Base-by-base conservation (phyloP, 805 yeast genomes). In the Candida caryicola region DNA sequence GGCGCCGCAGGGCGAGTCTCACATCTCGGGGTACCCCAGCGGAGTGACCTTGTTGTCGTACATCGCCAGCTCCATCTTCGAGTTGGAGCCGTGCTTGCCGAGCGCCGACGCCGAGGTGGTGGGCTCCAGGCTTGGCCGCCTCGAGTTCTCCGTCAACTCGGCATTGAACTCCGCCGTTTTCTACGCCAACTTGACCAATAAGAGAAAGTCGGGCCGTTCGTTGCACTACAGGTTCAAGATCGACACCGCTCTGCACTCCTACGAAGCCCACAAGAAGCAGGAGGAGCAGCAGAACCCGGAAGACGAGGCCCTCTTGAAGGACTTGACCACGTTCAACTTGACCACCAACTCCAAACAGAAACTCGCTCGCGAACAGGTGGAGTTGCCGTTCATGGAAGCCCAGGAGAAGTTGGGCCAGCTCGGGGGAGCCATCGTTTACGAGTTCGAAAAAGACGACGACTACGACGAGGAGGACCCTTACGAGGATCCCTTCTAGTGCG, bases 391-490 rank as follows among this genome's bases (percentile, higher is more conserved):
- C 59, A 66, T 91, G 68, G 85, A 84, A 47, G 98, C 98, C 0
- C 98, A 91, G 54, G 71, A 76, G 40, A 76, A 79, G 23, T 66
- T 77, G 34, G 75, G 75, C 0, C 55, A 68, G 2, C 49, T 56
- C 14, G 96, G 95, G 37, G 96, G 98, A 14, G 97, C 99, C 1
- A 90, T 93, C 49, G 95, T 91, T 3, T 91, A 91, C 55, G 93
- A 93, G 55, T 93, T 81, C 57, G 98, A 93, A 53, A 87, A 90
- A 55, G 98, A 91, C 59, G 99, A 91, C 58, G 99, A 91, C 60
- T 91, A 90, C 55, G 99, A 91, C 55, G 99, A 91, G 59, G 98
- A 93, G 51, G 99, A 91, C 61, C 97, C 98, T 0, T 91, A 82
- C 54, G 99, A 91, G 57, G 98, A 91, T 55, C 98, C 98, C 4